Evolutionary conservation across 2,329 filamentous ascomycete genomes (phyloP).

Genomic region (Neopestalotiopsis rosae): DNA sequence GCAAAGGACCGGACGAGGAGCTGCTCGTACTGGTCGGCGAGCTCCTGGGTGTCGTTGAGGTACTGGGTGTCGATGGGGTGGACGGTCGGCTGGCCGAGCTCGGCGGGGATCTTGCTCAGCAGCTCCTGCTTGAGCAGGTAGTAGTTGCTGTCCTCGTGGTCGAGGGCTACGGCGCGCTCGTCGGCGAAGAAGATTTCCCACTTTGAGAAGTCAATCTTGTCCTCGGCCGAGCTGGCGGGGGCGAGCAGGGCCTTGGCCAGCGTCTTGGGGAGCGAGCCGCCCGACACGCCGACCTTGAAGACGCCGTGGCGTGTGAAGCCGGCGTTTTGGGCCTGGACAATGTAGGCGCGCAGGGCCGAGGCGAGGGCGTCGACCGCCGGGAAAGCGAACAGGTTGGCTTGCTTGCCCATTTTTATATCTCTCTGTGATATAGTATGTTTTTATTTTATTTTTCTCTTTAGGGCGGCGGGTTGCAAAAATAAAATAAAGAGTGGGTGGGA

Average conservation of each 20-base stretch:
- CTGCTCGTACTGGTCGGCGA: constrained; percentile 94
- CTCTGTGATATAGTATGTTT: too few relatives aligned
- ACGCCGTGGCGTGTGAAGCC: constrained; percentile 79
- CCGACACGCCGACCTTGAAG: constrained; percentile 93
- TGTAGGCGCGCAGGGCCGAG: constrained; percentile 77
- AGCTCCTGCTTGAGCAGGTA: constrained; percentile 84
- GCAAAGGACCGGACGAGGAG: constrained; percentile 85
- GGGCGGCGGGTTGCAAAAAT: too few relatives aligned
- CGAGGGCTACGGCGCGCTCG: constrained; percentile 90
- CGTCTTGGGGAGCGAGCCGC: constrained; percentile 88
- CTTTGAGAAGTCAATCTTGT: constrained; percentile 76
- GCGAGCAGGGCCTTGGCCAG: constrained; percentile 83
- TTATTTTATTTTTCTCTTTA: not conserved
- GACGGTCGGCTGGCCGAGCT: constrained; percentile 70
- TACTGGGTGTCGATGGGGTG: constrained; percentile 73
- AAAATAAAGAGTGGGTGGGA: not conserved
- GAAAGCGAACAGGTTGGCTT: constrained; percentile 82
- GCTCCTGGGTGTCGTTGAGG: constrained; percentile 83
- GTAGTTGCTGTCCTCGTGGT: constrained; percentile 95
- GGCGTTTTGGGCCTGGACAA: constrained; percentile 80
- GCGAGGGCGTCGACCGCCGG: constrained; percentile 72
- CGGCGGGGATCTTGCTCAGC: constrained; percentile 82
- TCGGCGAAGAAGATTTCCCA: constrained; percentile 99
- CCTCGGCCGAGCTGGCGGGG: constrained; percentile 54
- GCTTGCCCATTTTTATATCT: constrained; percentile 53